phyloP scores from a whole-genome alignment of 768 basidiomycete species.

The Tulasnella sp. region DNA sequence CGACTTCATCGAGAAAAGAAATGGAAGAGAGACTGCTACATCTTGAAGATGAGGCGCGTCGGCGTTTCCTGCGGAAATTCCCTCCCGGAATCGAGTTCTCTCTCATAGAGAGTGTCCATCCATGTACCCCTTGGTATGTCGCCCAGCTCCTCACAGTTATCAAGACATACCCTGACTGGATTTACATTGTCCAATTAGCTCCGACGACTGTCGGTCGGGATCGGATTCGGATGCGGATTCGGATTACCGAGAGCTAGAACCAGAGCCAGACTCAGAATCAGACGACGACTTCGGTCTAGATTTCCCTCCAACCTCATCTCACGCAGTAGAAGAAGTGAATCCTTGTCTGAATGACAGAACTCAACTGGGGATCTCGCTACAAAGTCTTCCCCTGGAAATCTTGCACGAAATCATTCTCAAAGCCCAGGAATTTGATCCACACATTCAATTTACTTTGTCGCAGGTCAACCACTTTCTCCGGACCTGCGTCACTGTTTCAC shows the following conservation, averaged over 20 bases:
- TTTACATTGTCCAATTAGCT: too few species aligned
- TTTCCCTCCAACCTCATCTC: too few species aligned
- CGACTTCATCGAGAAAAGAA: neutral
- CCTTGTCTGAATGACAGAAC: neutral
- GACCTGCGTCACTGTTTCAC: neutral
- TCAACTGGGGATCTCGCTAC: neutral
- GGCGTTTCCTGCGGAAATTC: neutral
- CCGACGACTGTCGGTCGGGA: too few species aligned
- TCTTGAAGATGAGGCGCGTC: neutral
- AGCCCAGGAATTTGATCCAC: neutral
- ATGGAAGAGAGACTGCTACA: neutral
- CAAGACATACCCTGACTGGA: neutral
- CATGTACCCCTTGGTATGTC: neutral
- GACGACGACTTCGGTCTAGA: too few species aligned
- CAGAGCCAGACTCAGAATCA: too few species aligned
- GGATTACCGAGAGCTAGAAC: too few species aligned
- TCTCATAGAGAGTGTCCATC: neutral
- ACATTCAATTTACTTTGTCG: neutral
- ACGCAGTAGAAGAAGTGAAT: neutral
- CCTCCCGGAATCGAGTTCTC: neutral
- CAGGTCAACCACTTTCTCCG: neutral
- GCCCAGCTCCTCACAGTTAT: neutral
- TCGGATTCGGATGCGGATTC: too few species aligned
- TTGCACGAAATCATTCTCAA: neutral
- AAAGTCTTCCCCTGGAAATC: neutral